Evolutionary conservation across 345 rosid genomes (phyloP).

Genomic region (Camelina laxa): DNA sequence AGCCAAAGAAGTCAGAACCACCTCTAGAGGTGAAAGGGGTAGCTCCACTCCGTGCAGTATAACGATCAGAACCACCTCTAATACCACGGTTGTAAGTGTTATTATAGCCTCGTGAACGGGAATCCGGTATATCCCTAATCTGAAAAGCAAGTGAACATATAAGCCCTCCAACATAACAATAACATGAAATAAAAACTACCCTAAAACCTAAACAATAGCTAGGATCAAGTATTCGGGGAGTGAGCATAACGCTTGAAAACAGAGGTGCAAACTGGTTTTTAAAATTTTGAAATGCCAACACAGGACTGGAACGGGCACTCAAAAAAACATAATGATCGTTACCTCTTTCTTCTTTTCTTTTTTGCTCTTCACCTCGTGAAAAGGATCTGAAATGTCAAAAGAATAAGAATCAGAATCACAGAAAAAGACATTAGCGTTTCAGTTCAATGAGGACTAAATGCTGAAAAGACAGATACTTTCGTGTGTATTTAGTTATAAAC

Average conservation of each 20-base stretch:
- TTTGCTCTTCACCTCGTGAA: slow-evolving; percentile 95
- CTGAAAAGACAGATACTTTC: background rate
- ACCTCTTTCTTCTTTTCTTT: slow-evolving; percentile 93
- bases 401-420: background rate
- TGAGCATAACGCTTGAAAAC: slow-evolving; percentile 2
- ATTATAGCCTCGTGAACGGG: slow-evolving; percentile 62
- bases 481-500: background rate
- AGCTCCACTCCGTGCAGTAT: slow-evolving; percentile 59
- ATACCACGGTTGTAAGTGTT: slow-evolving; percentile 57
- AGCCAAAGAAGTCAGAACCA: slow-evolving; percentile 49
- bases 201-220: background rate
- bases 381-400: slow-evolving; percentile 66
- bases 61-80: slow-evolving; percentile 72
- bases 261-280: background rate
- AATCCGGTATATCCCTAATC: slow-evolving; percentile 68
- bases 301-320: slow-evolving; percentile 19
- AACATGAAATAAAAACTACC: background rate
- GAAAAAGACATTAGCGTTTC: background rate
- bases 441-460: background rate
- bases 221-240: background rate
- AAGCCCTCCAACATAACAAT: background rate
- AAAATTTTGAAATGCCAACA: background rate
- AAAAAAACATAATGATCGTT: slow-evolving; percentile 9
- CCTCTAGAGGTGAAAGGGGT: slow-evolving; percentile 47
- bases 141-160: slow-evolving; percentile 43